Evolutionary conservation across 2,329 filamentous ascomycete species (phyloP).

Genomic region (Phoma sp.): DNA sequence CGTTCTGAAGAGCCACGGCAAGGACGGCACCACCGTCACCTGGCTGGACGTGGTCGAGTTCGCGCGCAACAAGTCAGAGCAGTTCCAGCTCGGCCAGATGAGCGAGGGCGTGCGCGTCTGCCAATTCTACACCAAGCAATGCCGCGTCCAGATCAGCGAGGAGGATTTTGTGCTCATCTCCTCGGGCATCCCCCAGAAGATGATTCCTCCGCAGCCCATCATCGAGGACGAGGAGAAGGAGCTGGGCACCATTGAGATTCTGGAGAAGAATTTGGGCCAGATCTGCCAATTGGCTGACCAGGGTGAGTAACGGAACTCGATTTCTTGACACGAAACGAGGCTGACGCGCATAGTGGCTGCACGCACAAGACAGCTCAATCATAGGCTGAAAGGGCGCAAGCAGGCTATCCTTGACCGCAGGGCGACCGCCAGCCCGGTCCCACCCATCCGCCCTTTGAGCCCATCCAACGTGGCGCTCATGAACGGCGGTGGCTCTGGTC

Average conservation of each 20-base stretch:
- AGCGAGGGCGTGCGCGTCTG: slow-evolving; percentile 75
- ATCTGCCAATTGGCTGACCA: slow-evolving; percentile 84
- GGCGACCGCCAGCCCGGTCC: slow-evolving; percentile 54
- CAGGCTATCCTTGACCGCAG: slow-evolving; percentile 73
- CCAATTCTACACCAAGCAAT: slow-evolving; percentile 81
- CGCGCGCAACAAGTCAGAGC: slow-evolving; percentile 77
- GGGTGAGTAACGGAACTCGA: slow-evolving; percentile 51
- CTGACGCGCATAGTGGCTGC: slow-evolving; percentile 61
- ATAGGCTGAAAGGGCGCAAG: slow-evolving; percentile 76
- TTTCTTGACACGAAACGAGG: background rate
- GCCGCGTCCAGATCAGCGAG: slow-evolving; percentile 83
- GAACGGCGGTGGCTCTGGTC: slow-evolving; percentile 45
- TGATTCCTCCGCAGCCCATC: slow-evolving; percentile 80
- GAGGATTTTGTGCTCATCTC: slow-evolving; percentile 86
- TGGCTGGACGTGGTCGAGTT: slow-evolving; percentile 90
- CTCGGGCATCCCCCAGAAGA: slow-evolving; percentile 80
- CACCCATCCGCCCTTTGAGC: slow-evolving; percentile 45
- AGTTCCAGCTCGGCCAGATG: slow-evolving; percentile 75
- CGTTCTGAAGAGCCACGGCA: slow-evolving; percentile 67
- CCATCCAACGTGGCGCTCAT: slow-evolving; percentile 52
- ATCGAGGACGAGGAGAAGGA: slow-evolving; percentile 88
- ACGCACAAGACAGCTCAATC: slow-evolving; percentile 78
- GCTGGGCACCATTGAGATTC: slow-evolving; percentile 79
- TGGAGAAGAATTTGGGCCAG: slow-evolving; percentile 77
- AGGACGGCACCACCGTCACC: slow-evolving; percentile 67